Percentiles rank a stretch among this genome's conserved stretches.
phyloP scores from a whole-genome alignment of 805 yeast species.

The Tetrapisispora iriomotensis region DNA sequence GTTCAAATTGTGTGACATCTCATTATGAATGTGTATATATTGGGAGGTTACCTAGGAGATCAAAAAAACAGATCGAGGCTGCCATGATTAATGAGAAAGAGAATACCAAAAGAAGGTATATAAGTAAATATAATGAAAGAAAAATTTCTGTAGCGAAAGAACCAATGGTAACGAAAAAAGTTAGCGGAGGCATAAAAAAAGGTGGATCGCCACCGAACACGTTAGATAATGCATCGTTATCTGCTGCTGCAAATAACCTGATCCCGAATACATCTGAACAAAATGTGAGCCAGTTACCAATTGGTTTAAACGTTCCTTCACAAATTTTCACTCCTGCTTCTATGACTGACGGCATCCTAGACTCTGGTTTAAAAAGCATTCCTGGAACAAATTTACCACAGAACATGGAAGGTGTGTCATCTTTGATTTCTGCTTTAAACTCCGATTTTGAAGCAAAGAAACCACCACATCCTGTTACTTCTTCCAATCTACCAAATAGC shows the following conservation, averaged over 20 bases:
- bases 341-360: background rate
- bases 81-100: conserved; percentile 12
- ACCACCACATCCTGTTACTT: too few relatives aligned
- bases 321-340: background rate
- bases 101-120: conserved; percentile 4
- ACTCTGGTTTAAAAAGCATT: background rate
- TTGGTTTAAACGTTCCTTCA: background rate
- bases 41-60: conserved; percentile 35
- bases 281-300: background rate
- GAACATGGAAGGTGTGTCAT: conserved; percentile 11
- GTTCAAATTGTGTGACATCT: conserved; percentile 35
- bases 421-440: conserved; percentile 12
- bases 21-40: conserved; percentile 34
- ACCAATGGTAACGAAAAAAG: too few relatives aligned
- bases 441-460: background rate
- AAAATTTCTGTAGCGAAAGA: too few relatives aligned
- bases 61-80: conserved; percentile 23
- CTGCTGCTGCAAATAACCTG: background rate
- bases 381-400: background rate
- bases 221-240: background rate
- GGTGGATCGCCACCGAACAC: too few relatives aligned
- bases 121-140: background rate
- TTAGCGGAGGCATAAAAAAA: too few relatives aligned
- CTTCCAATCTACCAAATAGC: too few relatives aligned
- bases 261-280: background rate